Evolutionary conservation across 75 land plant species (phyloP), one percentile per base, ranked within the genome.

Genomic region (Ceratopteris richardii): DNA sequence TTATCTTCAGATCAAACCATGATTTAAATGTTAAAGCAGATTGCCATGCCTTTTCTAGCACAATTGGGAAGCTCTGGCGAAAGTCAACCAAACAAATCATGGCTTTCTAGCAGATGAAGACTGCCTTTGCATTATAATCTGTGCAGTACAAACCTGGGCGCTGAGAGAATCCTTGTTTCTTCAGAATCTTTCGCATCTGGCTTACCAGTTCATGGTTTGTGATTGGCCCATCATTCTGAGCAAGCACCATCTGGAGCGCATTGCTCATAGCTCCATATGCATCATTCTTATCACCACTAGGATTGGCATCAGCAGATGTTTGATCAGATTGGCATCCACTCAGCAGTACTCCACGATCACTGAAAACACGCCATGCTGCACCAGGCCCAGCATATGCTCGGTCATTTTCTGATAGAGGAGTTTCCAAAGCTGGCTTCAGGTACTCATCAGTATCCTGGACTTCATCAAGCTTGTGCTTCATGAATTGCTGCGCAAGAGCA

Each of bases 261-360:
- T 85, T 77, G 66, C 84, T 89, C 57, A 85, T 78, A 30, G 95
- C 95, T 29, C 95, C 95, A 50, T 70, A 85, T 0, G 86, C 81
- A 51, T 69, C 69, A 19, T 60, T 54, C 12, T 37, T 47, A 18
- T 62, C 51, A 2, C 58, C 57, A 6, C 64, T 52, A 12, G 82
- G 78, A 43, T 66, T 74, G 55, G 87, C 69, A 61, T 85, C 95
- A 0, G 86, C 95, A 11, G 90, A 85, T 10, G 81, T 80, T 58
- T 89, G 77, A 53, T 80, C 27, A 21, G 90, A 61, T 52, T 89
- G 83, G 59, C 95, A 89, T 17, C 90, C 95, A 64, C 90, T 89
- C 30, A 85, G 57, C 19, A 89, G 67, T 25, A 89, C 76, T 7
- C 86, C 86, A 27, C 54, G 72, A 44, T 84, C 85, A 4, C 12